A percentile compares a stretch with the other conserved stretches of the same genome.
Conservation (phyloP, 306 rosid genomes). For the Ceratonia siliqua region DNA sequence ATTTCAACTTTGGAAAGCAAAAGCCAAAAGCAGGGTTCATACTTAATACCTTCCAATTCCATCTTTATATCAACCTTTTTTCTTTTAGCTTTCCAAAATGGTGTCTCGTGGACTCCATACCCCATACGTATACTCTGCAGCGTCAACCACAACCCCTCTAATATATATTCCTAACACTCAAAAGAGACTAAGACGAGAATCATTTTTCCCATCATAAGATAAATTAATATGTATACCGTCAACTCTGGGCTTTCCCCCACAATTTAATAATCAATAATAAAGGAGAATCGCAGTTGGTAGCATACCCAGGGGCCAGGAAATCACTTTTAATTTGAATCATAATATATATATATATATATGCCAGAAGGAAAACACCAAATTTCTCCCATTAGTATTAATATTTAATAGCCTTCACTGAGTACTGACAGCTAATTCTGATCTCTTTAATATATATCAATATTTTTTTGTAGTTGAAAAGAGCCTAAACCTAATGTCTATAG, state of each 20-base stretch:
- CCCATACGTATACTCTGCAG: not conserved
- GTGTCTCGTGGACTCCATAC: not conserved
- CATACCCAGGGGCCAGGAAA: too few species aligned
- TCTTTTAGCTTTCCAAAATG: not conserved
- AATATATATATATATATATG: too few species aligned
- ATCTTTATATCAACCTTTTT: not conserved
- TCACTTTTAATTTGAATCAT: too few species aligned
- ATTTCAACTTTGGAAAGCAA: conserved; percentile 4
- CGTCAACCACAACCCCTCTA: too few species aligned
- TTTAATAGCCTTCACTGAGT: not conserved
- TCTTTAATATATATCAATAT: not conserved
- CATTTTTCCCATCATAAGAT: too few species aligned
- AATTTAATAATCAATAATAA: not conserved
- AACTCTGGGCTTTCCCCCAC: too few species aligned
- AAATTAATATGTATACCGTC: too few species aligned
- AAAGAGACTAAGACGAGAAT: too few species aligned
- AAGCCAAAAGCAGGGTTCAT: conserved; percentile 19
- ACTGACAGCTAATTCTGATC: not conserved
- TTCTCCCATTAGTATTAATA: too few species aligned
- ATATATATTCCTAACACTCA: too few species aligned
- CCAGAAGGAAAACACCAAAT: too few species aligned
- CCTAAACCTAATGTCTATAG: not conserved
- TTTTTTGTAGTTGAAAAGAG: not conserved
- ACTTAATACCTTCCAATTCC: not conserved
- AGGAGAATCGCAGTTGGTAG: not conserved